phyloP scores from a whole-genome alignment of 768 basidiomycete genomes.

The Phlebiopsis flavidoalba region DNA sequence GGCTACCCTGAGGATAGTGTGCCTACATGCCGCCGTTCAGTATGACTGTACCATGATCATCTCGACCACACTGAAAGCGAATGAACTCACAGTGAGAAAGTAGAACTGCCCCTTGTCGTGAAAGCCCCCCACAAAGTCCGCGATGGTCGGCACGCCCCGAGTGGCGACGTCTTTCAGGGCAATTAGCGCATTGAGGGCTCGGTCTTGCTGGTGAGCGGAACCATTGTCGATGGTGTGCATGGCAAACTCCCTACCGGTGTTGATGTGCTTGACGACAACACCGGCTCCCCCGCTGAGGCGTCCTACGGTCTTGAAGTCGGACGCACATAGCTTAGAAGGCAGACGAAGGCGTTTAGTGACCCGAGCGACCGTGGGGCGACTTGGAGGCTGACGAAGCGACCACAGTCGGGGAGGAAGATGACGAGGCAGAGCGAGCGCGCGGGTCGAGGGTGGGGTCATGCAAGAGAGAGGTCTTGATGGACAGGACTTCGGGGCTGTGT shows the following conservation, averaged over 20 bases:
- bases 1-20: constrained; percentile 5
- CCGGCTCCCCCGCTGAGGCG: constrained; percentile 18
- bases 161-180: not conserved
- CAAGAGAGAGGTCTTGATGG: not conserved
- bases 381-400: not conserved
- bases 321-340: not conserved
- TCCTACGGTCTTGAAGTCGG: constrained; percentile 12
- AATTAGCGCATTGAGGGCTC: not conserved
- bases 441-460: not conserved
- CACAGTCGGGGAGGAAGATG: not conserved
- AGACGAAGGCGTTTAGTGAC: not conserved
- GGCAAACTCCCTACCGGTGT: constrained; percentile 11
- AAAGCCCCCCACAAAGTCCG: constrained; percentile 9
- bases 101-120: constrained; percentile 1
- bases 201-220: not conserved
- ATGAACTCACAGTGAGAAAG: constrained; percentile 1
- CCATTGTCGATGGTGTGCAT: constrained; percentile 19
- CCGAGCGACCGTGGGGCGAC: not conserved
- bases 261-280: constrained; percentile 18
- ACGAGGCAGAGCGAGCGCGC: not conserved
- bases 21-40: not conserved
- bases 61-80: not conserved
- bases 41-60: not conserved
- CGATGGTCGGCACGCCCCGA: not conserved
- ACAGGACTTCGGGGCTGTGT: constrained; percentile 3